These are phyloP conservation scores for Centaurea solstitialis DNA, from an alignment of 129 eudicot species.

Conservation along the genomic window DNA sequence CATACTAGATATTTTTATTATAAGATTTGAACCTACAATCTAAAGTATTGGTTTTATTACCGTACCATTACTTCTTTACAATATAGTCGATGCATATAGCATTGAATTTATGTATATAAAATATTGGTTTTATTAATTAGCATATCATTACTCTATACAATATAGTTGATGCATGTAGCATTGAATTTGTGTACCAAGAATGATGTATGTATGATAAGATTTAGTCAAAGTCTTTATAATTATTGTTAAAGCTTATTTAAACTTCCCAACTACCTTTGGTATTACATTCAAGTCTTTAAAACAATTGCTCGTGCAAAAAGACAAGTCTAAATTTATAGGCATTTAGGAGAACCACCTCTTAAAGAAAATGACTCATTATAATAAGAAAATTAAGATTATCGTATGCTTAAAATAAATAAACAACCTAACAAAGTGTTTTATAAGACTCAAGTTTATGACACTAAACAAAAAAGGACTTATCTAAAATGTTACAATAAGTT, in stretches of 20 bases:
- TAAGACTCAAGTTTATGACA: too few relatives aligned
- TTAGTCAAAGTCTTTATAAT: conserved; percentile 14
- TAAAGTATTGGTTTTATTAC: neutral
- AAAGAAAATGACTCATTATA: neutral
- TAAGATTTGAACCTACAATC: neutral
- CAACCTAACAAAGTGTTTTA: too few relatives aligned
- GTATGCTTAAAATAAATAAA: too few relatives aligned
- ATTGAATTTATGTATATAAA: too few relatives aligned
- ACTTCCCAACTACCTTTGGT: conserved; percentile 3
- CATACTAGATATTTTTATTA: neutral
- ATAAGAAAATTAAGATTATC: too few relatives aligned
- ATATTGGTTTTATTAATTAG: too few relatives aligned
- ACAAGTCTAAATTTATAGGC: neutral
- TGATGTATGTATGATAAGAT: neutral
- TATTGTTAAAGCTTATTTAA: neutral
- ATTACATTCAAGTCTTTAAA: neutral
- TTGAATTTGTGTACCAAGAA: conserved; percentile 12
- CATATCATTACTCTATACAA: too few relatives aligned
- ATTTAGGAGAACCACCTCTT: neutral
- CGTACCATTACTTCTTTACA: neutral
- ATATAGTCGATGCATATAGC: conserved; percentile 5
- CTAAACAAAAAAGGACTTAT: too few relatives aligned
- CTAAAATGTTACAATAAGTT: too few relatives aligned
- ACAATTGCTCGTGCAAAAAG: neutral
- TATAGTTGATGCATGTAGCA: too few relatives aligned